Conservation (phyloP, 495 filamentous ascomycete genomes). For the Neurospora tetrasperma region DNA sequence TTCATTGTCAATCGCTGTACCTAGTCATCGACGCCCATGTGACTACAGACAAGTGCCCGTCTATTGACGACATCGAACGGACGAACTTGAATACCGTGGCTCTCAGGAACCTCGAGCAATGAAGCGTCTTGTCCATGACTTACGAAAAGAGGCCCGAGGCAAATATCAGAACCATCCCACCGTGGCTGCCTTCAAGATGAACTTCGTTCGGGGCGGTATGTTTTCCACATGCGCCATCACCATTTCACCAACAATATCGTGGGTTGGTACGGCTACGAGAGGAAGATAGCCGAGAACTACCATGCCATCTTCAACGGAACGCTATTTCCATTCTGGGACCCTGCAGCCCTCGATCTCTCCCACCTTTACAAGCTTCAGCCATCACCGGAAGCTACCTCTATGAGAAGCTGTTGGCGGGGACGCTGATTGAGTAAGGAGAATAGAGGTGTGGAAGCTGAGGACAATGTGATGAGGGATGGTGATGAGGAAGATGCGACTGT, state of each 20-base stretch:
- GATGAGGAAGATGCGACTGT: too few relatives aligned
- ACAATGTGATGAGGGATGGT: too few relatives aligned
- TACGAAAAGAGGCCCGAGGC: slow-evolving; percentile 33
- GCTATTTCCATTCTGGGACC: slow-evolving; percentile 25
- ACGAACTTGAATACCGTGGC: slow-evolving; percentile 19
- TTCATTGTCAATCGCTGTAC: neutral
- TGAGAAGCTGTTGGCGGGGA: too few relatives aligned
- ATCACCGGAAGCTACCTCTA: neutral
- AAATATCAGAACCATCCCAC: slow-evolving; percentile 24
- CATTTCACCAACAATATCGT: slow-evolving; percentile 37
- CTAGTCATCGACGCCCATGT: slow-evolving; percentile 20
- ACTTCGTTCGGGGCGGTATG: slow-evolving; percentile 33
- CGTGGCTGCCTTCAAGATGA: slow-evolving; percentile 31
- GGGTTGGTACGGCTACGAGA: slow-evolving; percentile 28
- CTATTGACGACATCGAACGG: slow-evolving; percentile 23
- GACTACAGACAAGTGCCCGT: slow-evolving; percentile 15
- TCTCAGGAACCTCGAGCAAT: slow-evolving; percentile 21
- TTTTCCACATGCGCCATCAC: slow-evolving; percentile 36
- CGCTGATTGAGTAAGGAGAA: too few relatives aligned
- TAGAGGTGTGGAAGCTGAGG: too few relatives aligned
- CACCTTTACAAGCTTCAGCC: slow-evolving; percentile 26
- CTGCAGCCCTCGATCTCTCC: slow-evolving; percentile 23
- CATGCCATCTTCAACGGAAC: slow-evolving; percentile 22
- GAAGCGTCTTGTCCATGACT: slow-evolving; percentile 28
- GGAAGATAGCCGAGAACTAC: slow-evolving; percentile 38